Evolutionary conservation across 2,329 filamentous ascomycete species (phyloP), one percentile per base, ranked within the genome.

Genomic region (Curvularia sp.): DNA sequence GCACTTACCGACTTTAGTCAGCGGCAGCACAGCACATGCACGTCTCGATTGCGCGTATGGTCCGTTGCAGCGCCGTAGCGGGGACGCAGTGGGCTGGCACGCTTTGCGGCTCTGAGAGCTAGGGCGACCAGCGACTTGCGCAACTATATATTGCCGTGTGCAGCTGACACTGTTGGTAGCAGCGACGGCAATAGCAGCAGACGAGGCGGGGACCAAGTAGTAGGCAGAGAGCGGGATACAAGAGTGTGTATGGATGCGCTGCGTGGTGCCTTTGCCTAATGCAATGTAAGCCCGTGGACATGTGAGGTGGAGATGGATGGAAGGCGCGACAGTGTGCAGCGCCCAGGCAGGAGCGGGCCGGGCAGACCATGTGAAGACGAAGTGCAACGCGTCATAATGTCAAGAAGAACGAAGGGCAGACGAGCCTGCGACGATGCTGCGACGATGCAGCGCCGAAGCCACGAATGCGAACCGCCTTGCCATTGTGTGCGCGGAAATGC

Each of bases 1-100:
- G 63, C 66, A 73, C 74, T 76, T 77, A 77, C 74, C 74, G 65
- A 72, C 62, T 74, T 71, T 66, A 70, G 70, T 71, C 68, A 71
- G 70, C 66, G 61, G 64, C 68, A 58, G 68, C 48, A 39, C 36
- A 39, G 48, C 66, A 70, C 64, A 68, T 71, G 65, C 71, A 71
- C 72, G 68, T 74, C 69, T 71, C 68, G 69, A 65, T 59, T 66
- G 64, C 66, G 64, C 64, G 60, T 61, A 55, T 49, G 49, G 61
- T 28, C 56, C 47, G 63, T 66, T 64, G 62, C 67, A 65, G 64
- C 59, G 68, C 56, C 68, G 66, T 60, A 60, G 51, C 57, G 62
- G 65, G 66, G 67, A 69, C 65, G 61, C 59, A 66, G 52, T 21
- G 62, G 56, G 60, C 57, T 49, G 28, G 36, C 23, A 28, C 32